phyloP scores from a whole-genome alignment of 164 flowering plant species.

The Piper betle region DNA sequence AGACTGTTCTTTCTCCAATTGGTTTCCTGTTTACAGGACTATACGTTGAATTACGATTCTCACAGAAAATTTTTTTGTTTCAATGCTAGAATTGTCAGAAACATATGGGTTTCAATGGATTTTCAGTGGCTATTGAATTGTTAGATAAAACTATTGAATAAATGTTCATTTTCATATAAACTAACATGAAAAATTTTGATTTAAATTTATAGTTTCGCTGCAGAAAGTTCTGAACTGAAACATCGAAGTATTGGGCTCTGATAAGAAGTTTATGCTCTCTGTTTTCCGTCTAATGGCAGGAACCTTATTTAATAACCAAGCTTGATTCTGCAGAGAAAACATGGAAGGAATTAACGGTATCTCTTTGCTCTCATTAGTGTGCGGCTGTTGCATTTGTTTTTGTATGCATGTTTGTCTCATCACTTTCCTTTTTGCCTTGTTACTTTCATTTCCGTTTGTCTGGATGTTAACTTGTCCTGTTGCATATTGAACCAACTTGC shows the following conservation, averaged over 20 bases:
- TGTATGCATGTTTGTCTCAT: not conserved
- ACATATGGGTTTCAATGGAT: not conserved
- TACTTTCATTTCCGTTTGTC: not conserved
- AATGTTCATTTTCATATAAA: not conserved
- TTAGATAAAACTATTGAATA: not conserved
- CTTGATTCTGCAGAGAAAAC: slow-evolving; percentile 90
- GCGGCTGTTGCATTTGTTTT: not conserved
- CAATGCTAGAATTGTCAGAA: not conserved
- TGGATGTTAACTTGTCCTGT: not conserved
- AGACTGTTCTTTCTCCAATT: no score
- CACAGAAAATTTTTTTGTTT: not conserved
- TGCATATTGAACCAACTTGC: no score
- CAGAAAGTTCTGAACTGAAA: no score
- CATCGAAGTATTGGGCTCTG: no score
- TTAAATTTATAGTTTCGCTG: no score
- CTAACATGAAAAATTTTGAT: slow-evolving; percentile 1
- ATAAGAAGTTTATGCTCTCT: no score
- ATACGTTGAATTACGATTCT: not conserved
- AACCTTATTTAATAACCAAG: slow-evolving; percentile 77
- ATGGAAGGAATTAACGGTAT: slow-evolving; percentile 89
- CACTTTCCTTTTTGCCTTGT: not conserved
- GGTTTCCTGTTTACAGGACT: no score
- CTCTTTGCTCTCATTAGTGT: not conserved
- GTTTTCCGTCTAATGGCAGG: slow-evolving; percentile 22
- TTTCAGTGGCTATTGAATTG: not conserved